Evolutionary conservation across 768 basidiomycete genomes (phyloP).

Genomic region (Mrakia blollopis): DNA sequence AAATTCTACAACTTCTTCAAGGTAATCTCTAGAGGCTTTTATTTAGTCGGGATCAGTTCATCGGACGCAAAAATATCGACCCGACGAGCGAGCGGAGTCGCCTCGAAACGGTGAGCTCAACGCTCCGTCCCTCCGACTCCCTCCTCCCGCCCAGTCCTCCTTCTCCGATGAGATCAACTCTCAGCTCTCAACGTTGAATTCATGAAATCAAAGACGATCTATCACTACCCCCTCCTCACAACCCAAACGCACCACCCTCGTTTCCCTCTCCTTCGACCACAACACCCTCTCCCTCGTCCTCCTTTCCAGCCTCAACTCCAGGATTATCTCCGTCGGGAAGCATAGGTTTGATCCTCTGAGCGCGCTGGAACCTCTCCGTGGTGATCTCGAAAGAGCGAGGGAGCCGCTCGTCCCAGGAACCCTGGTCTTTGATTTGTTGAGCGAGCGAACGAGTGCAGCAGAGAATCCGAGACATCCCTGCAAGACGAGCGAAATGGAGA

Average conservation of each 20-base stretch:
- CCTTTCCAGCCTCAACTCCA: not conserved
- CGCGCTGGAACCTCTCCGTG: constrained; percentile 35
- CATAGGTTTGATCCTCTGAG: not conserved
- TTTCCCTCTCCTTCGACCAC: not conserved
- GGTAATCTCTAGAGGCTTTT: too few species aligned
- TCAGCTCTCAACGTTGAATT: too few species aligned
- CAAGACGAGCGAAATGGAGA: not conserved
- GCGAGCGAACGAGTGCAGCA: constrained; percentile 36
- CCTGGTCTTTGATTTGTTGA: constrained; percentile 30
- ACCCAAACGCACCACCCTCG: not conserved
- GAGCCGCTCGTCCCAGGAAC: constrained; percentile 37
- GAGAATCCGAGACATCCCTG: constrained; percentile 39
- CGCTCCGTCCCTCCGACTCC: too few species aligned
- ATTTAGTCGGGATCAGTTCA: too few species aligned
- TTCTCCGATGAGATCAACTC: too few species aligned
- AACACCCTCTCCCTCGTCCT: not conserved
- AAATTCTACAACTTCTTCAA: too few species aligned
- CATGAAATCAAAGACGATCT: not conserved
- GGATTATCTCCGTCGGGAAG: not conserved
- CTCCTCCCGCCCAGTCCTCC: too few species aligned
- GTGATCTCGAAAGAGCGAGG: constrained; percentile 37
- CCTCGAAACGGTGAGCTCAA: too few species aligned
- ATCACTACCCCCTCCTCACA: not conserved
- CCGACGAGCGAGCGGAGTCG: too few species aligned
- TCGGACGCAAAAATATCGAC: too few species aligned